Percentiles rank a stretch among this genome's conserved stretches.
These are phyloP conservation scores for Coemansia sp. DNA, from an alignment of 192 early-diverging fungal species.

Conservation along the genomic window DNA sequence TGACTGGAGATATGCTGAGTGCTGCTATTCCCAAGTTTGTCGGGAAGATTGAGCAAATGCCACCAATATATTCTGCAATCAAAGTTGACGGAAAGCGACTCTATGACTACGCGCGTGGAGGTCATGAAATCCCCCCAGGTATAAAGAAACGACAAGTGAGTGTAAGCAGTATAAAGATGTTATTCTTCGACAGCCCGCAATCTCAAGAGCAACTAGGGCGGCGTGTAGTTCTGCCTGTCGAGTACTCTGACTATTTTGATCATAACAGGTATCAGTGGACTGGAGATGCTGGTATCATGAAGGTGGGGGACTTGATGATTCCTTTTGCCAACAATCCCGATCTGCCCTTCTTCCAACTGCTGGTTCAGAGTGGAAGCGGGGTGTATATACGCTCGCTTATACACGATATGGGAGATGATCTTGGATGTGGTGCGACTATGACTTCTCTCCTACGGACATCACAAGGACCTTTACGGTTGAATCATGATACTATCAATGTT, in stretches of 20 bases:
- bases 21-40: conserved; percentile 53
- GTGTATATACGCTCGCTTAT: conserved; percentile 73
- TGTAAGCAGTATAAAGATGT: conserved; percentile 21
- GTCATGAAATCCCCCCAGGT: conserved; percentile 13
- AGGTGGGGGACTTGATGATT: conserved; percentile 19
- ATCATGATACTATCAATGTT: conserved; percentile 44
- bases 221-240: conserved; percentile 14
- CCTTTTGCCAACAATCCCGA: conserved; percentile 24
- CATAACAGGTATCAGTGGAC: conserved; percentile 20
- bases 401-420: conserved; percentile 59
- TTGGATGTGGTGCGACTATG: conserved; percentile 65
- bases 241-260: conserved; percentile 19
- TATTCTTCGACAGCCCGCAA: conserved; percentile 14
- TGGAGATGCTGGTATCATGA: background rate
- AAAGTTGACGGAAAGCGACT: conserved; percentile 66
- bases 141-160: conserved; percentile 21
- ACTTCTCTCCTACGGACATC: conserved; percentile 58
- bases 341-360: conserved; percentile 56
- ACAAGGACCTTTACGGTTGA: conserved; percentile 58
- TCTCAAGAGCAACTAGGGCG: conserved; percentile 2
- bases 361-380: conserved; percentile 65
- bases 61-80: conserved; percentile 73
- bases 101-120: conserved; percentile 69
- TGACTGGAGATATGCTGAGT: conserved; percentile 45
- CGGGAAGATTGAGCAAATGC: conserved; percentile 61